Evolutionary conservation across 768 basidiomycete genomes (phyloP), one percentile per base, ranked within the genome.

Genomic region (Rhodocollybia butyracea): DNA sequence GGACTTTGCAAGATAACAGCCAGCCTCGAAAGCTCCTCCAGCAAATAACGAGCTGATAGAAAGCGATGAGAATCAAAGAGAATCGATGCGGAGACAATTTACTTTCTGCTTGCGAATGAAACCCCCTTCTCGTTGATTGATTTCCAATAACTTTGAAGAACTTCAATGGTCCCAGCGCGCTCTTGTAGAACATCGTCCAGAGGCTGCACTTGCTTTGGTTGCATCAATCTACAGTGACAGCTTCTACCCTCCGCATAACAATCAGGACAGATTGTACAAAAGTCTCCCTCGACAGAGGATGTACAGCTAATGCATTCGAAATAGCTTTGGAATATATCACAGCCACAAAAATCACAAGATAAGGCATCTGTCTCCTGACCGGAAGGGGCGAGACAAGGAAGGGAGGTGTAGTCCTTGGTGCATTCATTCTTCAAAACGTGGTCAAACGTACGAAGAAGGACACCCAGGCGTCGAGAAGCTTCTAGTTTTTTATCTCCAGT

Each of bases 241-340:
- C 74, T 79, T 27, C 91, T 79, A 11, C 91, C 91, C 63, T 93
- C 91, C 4, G 78, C 78, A 63, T 86, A 93, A 67, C 91, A 94
- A 11, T 74, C 74, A 0, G 88, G 70, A 66, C 91, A 94, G 5
- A 91, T 68, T 19, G 78, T 66, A 55, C 82, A 70, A 12, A 76
- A 79, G 57, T 76, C 75, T 1, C 78, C 78, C 11, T 63, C 61
- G 17, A 56, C 62, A 5, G 46, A 43, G 32, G 3, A 38, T 58
- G 55, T 10, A 50, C 51, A 29, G 1, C 47, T 43, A 56, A 70
- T 68, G 61, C 89, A 88, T 1, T 88, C 84, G 59, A 93, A 88
- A 65, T 85, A 91, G 57, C 86, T 85, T 59, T 90, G 85, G 60
- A 92, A 93, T 57, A 94, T 80, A 62, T 94, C 91, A 2, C 80